Conservation (phyloP, 108 stramenopile species). For the Cyclotella cryptica region DNA sequence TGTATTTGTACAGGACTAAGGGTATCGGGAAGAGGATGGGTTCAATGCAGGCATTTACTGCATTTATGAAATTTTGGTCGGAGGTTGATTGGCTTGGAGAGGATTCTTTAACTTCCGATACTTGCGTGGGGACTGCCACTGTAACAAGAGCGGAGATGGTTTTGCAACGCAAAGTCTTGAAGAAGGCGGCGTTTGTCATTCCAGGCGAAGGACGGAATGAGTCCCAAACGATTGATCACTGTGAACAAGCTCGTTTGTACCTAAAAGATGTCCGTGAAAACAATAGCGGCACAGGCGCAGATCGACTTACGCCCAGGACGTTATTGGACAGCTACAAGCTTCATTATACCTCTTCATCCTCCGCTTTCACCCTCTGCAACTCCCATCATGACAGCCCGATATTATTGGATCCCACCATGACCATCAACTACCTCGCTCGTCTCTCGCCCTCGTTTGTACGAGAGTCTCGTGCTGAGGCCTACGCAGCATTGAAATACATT, state of each 20-base stretch:
- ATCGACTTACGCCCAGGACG: slow-evolving; percentile 48
- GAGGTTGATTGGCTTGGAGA: slow-evolving; percentile 81
- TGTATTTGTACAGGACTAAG: slow-evolving; percentile 78
- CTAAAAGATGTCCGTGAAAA: slow-evolving; percentile 32
- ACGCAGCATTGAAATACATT: slow-evolving; percentile 32
- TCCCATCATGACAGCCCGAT: slow-evolving; percentile 59
- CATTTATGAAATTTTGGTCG: slow-evolving; percentile 77
- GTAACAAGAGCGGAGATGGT: slow-evolving; percentile 4
- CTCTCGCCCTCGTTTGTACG: slow-evolving; percentile 77
- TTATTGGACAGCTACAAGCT: slow-evolving; percentile 68
- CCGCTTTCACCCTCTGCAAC: slow-evolving; percentile 19
- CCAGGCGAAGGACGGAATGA: slow-evolving; percentile 63
- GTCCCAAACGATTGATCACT: slow-evolving; percentile 58
- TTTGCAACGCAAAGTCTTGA: slow-evolving; percentile 20
- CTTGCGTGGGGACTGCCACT: neutral
- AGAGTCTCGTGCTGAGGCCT: slow-evolving; percentile 65
- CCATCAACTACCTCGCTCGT: slow-evolving; percentile 78
- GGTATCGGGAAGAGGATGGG: slow-evolving; percentile 74
- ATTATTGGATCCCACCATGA: slow-evolving; percentile 85
- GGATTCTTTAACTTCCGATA: slow-evolving; percentile 6
- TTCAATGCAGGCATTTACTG: slow-evolving; percentile 74
- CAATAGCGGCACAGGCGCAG: slow-evolving; percentile 2
- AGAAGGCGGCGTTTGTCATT: slow-evolving; percentile 66
- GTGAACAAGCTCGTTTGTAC: slow-evolving; percentile 62
- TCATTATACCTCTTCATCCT: slow-evolving; percentile 39